phyloP scores from a whole-genome alignment of 2,329 filamentous ascomycete genomes.

The Hymenotorrendiella dingleyae region DNA sequence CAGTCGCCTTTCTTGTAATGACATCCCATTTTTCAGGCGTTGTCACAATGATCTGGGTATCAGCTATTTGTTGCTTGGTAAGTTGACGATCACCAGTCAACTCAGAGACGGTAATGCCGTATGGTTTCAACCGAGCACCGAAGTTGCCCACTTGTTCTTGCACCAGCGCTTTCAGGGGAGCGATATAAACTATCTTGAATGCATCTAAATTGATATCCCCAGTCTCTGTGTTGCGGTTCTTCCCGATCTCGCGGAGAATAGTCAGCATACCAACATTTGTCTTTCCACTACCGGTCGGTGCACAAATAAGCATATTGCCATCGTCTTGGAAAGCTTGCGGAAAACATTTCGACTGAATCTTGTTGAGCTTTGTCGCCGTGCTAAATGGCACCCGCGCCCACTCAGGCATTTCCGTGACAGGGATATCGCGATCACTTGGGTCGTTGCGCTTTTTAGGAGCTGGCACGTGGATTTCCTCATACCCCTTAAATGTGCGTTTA shows the following conservation, averaged over 20 bases:
- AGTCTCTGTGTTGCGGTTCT: slow-evolving; percentile 80
- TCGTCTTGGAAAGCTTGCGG: slow-evolving; percentile 88
- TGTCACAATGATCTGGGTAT: slow-evolving; percentile 96
- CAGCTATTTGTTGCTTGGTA: slow-evolving; percentile 96
- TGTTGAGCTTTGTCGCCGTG: slow-evolving; percentile 80
- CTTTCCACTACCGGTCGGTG: slow-evolving; percentile 94
- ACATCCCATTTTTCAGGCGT: slow-evolving; percentile 99
- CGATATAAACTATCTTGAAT: slow-evolving; percentile 98
- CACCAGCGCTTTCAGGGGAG: slow-evolving; percentile 89
- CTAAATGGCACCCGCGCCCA: slow-evolving; percentile 88
- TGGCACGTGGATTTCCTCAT: slow-evolving; percentile 96
- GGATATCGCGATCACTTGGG: slow-evolving; percentile 72
- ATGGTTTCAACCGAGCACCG: slow-evolving; percentile 81
- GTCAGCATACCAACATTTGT: slow-evolving; percentile 98
- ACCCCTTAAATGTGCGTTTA: slow-evolving; percentile 93
- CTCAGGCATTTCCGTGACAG: slow-evolving; percentile 81
- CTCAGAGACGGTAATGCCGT: slow-evolving; percentile 90
- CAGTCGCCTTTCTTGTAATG: slow-evolving; percentile 94
- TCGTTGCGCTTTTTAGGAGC: slow-evolving; percentile 83
- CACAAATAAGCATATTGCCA: slow-evolving; percentile 96
- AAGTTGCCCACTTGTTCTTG: slow-evolving; percentile 99
- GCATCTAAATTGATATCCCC: slow-evolving; percentile 94
- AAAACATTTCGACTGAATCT: slow-evolving; percentile 91
- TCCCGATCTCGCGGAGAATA: slow-evolving; percentile 93
- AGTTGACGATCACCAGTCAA: slow-evolving; percentile 95